These are phyloP conservation scores for Trichoderma lentiforme DNA, from an alignment of 2,329 filamentous ascomycete genomes.

Conservation along the genomic window DNA sequence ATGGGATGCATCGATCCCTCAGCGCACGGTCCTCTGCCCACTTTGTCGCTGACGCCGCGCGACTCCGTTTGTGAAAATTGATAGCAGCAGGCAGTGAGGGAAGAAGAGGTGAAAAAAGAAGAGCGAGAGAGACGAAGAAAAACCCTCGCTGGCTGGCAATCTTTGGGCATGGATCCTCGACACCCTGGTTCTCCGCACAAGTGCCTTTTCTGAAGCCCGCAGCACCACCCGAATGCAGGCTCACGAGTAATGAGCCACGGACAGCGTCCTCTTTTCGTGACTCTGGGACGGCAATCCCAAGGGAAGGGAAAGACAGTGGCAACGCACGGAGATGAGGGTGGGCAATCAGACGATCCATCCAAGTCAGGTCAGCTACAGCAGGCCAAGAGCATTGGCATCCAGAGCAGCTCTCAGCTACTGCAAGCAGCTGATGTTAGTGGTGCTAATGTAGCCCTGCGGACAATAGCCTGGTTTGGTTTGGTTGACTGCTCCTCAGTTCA, in stretches of 20 bases:
- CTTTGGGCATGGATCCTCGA: neutral
- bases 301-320: neutral
- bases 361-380: neutral
- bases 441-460: neutral
- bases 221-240: neutral
- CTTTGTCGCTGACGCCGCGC: conserved; percentile 6
- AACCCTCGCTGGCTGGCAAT: neutral
- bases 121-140: neutral
- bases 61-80: neutral
- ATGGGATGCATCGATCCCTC: neutral
- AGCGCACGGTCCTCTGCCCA: conserved; percentile 2
- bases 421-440: neutral
- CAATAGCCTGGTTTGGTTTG: neutral
- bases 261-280: neutral
- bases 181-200: neutral
- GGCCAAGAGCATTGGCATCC: neutral
- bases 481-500: neutral
- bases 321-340: neutral
- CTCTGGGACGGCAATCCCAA: neutral
- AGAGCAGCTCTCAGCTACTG: neutral
- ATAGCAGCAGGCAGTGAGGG: neutral
- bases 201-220: neutral
- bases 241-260: neutral
- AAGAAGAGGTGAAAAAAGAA: neutral
- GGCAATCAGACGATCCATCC: neutral